Evolutionary conservation across 371 early-diverging fungal genomes (phyloP).

Genomic region (Mortierella sp.): DNA sequence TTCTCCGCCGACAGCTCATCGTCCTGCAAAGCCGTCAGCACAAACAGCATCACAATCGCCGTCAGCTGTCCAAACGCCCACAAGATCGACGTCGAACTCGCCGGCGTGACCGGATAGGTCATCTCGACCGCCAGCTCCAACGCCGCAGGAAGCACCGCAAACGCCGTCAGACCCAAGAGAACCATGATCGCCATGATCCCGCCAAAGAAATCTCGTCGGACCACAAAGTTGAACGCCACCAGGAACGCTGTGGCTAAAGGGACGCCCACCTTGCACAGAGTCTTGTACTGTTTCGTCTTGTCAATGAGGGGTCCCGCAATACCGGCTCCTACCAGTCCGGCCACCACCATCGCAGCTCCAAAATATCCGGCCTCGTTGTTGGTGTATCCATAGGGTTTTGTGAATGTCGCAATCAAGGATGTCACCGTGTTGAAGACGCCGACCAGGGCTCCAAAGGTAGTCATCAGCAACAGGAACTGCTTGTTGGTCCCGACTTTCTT

Average conservation of each 20-base stretch:
- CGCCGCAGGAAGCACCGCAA: constrained; percentile 64
- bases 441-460: constrained; percentile 68
- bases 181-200: constrained; percentile 62
- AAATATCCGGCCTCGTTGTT: constrained; percentile 71
- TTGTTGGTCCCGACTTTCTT: constrained; percentile 61
- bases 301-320: constrained; percentile 69
- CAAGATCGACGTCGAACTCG: constrained; percentile 63
- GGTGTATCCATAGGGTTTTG: constrained; percentile 74
- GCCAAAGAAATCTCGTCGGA: constrained; percentile 58
- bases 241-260: constrained; percentile 64
- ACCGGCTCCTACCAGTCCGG: constrained; percentile 68
- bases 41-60: constrained; percentile 61
- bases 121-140: constrained; percentile 70
- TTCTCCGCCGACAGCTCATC: constrained; percentile 12
- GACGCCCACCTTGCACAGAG: constrained; percentile 58
- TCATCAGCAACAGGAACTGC: constrained; percentile 68
- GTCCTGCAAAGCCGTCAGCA: constrained; percentile 61
- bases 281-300: constrained; percentile 64
- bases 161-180: constrained; percentile 64
- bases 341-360: constrained; percentile 67
- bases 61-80: constrained; percentile 66
- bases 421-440: constrained; percentile 76
- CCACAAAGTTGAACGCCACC: constrained; percentile 63
- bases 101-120: constrained; percentile 67
- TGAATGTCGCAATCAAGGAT: constrained; percentile 70